Evolutionary conservation across 192 early-diverging fungal species (phyloP), one percentile per base, ranked within the genome.

Genomic region (Phycomyces nitens): DNA sequence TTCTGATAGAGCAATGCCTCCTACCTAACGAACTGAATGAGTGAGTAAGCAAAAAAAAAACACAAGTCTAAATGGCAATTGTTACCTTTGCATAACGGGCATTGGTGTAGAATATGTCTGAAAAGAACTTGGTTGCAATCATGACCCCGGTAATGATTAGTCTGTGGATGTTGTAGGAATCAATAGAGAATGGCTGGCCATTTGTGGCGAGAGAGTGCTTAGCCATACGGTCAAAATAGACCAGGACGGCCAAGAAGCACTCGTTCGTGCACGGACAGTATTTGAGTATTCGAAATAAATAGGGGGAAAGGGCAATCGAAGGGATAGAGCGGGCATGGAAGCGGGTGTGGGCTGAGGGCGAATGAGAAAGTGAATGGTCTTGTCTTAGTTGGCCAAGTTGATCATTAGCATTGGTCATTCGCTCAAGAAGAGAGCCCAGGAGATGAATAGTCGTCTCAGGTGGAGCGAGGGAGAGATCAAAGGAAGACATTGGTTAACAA

Each of bases 251-350:
- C 18, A 96, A 69, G 67, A 96, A 94, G 62, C 88, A 88, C 73
- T 94, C 93, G 79, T 89, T 93, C 26, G 85, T 84, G 65, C 90
- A 93, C 5, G 94, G 94, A 42, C 92, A 93, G 69, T 96, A 96
- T 68, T 93, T 92, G 65, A 92, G 81, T 52, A 96, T 95, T 24
- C 94, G 88, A 16, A 76, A 62, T 3, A 92, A 79, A 71, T 96
- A 96, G 6, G 87, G 82, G 21, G 84, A 79, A 60, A 96, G 80
- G 71, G 89, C 86, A 58, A 96, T 96, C 59, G 89, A 85, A 39
- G 94, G 94, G 27, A 94, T 84, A 2, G 92, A 88, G 52, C 91
- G 83, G 20, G 94, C 92, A 70, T 94, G 92, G 74, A 97, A 97
- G 47, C 91, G 81, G 21, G 93, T 93, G 66, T 83, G 80, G n/a